A percentile compares a stretch with the other conserved stretches of the same genome.
These are phyloP conservation scores for Fraxinus greggii DNA, from an alignment of 305 asterid species.

Conservation along the genomic window DNA sequence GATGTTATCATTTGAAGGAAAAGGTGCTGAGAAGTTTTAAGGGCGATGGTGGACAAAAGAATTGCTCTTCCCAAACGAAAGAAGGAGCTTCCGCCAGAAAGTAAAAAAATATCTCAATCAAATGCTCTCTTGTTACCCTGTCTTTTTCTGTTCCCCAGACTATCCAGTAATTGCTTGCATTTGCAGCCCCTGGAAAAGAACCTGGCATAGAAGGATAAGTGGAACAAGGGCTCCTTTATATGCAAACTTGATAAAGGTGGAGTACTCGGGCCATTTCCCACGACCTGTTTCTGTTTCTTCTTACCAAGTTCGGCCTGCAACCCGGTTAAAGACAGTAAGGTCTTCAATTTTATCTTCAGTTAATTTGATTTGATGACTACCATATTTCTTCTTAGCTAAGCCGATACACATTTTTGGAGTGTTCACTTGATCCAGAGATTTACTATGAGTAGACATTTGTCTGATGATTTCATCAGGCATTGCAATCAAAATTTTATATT, in stretches of 20 bases:
- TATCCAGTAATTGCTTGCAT: constrained; percentile 86
- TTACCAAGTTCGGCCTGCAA: constrained; percentile 32
- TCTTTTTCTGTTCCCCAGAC: constrained; percentile 71
- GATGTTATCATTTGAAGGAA: constrained; percentile 57
- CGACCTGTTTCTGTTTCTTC: constrained; percentile 64
- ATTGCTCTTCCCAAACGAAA: constrained; percentile 69
- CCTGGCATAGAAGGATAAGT: constrained; percentile 57
- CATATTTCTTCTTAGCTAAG: constrained; percentile 27
- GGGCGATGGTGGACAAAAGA: constrained; percentile 61
- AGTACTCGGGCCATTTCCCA: constrained; percentile 73
- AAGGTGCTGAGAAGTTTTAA: constrained; percentile 64
- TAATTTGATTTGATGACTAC: constrained; percentile 35
- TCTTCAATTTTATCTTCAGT: constrained; percentile 42
- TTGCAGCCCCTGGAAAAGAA: constrained; percentile 69
- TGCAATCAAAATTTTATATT: constrained; percentile 54
- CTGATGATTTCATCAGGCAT: constrained; percentile 53
- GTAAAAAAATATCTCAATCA: constrained; percentile 58
- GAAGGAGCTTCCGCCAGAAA: constrained; percentile 75
- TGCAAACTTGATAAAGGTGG: constrained; percentile 64
- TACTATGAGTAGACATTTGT: constrained; percentile 66
- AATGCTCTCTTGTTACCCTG: constrained; percentile 36
- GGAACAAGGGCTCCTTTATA: constrained; percentile 75
- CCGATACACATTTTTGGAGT: constrained; percentile 30
- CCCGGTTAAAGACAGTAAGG: constrained; percentile 35
- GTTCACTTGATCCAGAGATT: constrained; percentile 53